Evolutionary conservation across 2,329 filamentous ascomycete species (phyloP).

Genomic region (Endothia cerciana): DNA sequence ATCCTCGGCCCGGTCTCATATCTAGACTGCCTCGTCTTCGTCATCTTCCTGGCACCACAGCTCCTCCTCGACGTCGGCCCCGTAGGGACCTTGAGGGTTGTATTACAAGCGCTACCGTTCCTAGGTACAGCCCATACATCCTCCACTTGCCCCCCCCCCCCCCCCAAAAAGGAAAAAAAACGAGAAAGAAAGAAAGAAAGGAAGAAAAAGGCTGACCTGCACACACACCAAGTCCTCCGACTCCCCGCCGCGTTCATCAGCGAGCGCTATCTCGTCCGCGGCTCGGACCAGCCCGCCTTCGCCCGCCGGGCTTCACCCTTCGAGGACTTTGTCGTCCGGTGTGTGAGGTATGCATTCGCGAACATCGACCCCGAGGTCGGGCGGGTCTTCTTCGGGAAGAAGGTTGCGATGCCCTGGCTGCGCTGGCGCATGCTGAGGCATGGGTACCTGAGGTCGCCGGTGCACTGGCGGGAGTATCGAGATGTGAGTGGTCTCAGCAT

Average conservation of each 20-base stretch:
- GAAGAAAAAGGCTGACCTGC: not conserved
- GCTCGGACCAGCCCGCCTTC: constrained; percentile 59
- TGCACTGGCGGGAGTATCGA: constrained; percentile 63
- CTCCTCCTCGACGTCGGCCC: constrained; percentile 70
- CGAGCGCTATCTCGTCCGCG: constrained; percentile 57
- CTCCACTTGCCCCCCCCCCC: no score
- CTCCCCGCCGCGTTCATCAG: constrained; percentile 62
- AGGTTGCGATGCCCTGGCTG: constrained; percentile 74
- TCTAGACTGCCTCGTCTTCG: constrained; percentile 75
- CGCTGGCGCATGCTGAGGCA: constrained; percentile 76
- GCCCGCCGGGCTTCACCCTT: constrained; percentile 72
- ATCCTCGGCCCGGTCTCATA: constrained; percentile 75
- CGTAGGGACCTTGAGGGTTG: constrained; percentile 59
- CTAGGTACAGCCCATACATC: constrained; percentile 57
- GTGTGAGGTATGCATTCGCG: constrained; percentile 77
- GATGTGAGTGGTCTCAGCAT: constrained; percentile 43
- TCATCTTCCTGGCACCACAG: constrained; percentile 72
- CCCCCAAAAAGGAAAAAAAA: not conserved
- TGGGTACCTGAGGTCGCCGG: constrained; percentile 64
- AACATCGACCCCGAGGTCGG: constrained; percentile 70
- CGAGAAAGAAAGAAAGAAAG: not conserved
- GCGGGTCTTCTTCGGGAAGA: constrained; percentile 77
- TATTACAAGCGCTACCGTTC: constrained; percentile 68
- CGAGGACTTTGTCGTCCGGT: constrained; percentile 77
- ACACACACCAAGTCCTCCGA: constrained; percentile 54